Evolutionary conservation across 1,284 basidiomycete genomes (phyloP).

Genomic region (Fomitiporia mediterranea): DNA sequence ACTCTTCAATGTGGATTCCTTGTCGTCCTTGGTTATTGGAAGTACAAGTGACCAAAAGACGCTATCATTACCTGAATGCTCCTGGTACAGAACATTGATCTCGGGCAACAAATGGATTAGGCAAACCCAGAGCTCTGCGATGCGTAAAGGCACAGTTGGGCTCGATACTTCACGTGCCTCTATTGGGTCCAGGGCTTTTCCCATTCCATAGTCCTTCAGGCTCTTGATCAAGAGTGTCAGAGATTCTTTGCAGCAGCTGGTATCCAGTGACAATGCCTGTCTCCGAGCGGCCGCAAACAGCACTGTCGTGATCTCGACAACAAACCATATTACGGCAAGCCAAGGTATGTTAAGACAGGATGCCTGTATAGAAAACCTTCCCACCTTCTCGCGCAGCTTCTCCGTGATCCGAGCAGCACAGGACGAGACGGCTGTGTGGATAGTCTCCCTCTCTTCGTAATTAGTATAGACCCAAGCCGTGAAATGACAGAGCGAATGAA

Average conservation of each 20-base stretch:
- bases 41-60: constrained; percentile 46
- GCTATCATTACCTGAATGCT: constrained; percentile 27
- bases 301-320: constrained; percentile 53
- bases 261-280: constrained; percentile 25
- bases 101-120: constrained; percentile 50
- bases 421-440: constrained; percentile 35
- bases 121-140: constrained; percentile 74
- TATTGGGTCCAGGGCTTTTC: constrained; percentile 41
- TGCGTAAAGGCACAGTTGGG: constrained; percentile 31
- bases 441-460: constrained; percentile 30
- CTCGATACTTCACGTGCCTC: constrained; percentile 37
- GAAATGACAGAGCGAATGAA: constrained; percentile 36
- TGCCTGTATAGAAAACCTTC: not conserved
- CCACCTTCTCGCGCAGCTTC: not conserved
- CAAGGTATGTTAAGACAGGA: constrained; percentile 7
- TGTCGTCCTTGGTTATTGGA: constrained; percentile 31
- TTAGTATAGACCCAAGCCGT: constrained; percentile 39
- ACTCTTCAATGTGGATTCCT: constrained; percentile 30
- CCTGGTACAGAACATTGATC: constrained; percentile 17
- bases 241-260: constrained; percentile 25
- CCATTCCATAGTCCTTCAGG: constrained; percentile 53
- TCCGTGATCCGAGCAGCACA: constrained; percentile 27
- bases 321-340: constrained; percentile 54
- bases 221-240: constrained; percentile 41
- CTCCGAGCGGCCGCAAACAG: constrained; percentile 26